These are phyloP conservation scores for Polysphondylium violaceum DNA, from an alignment of 78 protist species.

Conservation along the genomic window DNA sequence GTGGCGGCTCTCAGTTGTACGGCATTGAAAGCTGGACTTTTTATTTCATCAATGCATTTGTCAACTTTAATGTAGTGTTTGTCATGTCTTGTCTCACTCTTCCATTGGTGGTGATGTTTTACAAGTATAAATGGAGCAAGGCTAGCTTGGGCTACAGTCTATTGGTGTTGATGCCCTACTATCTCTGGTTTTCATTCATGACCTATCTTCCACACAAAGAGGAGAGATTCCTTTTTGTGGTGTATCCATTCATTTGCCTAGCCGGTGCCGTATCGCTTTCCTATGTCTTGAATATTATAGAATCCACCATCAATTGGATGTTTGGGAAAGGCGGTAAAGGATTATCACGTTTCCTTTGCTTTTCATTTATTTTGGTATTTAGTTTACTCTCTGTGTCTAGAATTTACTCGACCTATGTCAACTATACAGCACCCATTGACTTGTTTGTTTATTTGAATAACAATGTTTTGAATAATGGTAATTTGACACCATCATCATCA, in stretches of 20 bases:
- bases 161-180: slow-evolving; percentile 32
- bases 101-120: background rate
- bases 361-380: slow-evolving; percentile 1
- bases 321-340: background rate
- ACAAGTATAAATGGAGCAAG: background rate
- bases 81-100: slow-evolving; percentile 42
- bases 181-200: slow-evolving; percentile 85
- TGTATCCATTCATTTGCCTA: slow-evolving; percentile 84
- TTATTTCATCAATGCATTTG: slow-evolving; percentile 78
- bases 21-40: slow-evolving; percentile 84
- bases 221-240: slow-evolving; percentile 86
- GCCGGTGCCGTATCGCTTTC: slow-evolving; percentile 60
- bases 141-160: background rate
- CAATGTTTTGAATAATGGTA: slow-evolving; percentile 10
- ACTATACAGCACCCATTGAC: slow-evolving; percentile 80
- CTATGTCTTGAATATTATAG: slow-evolving; percentile 2
- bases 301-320: background rate
- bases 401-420: slow-evolving; percentile 33
- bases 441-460: slow-evolving; percentile 28
- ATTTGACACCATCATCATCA: background rate
- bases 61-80: slow-evolving; percentile 85
- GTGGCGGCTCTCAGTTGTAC: slow-evolving; percentile 79
- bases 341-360: background rate
- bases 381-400: slow-evolving; percentile 58
- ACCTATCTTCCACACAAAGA: slow-evolving; percentile 89